Base-by-base conservation (phyloP, 768 basidiomycete species). In the Phylloporus sp. region DNA sequence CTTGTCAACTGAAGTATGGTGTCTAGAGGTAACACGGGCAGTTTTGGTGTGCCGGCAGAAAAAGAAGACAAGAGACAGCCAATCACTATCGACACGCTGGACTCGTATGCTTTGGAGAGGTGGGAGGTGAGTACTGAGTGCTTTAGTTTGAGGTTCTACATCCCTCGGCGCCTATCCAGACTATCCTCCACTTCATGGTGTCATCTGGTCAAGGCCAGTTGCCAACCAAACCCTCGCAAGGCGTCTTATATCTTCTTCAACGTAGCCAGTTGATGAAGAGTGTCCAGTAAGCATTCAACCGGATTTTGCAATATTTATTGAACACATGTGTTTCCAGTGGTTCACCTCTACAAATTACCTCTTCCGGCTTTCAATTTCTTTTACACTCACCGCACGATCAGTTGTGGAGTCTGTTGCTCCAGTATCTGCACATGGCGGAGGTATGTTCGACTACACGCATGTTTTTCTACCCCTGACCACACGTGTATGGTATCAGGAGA, bases 171-270 rank as follows among this genome's bases (percentile, higher is more conserved):
- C 26, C 32, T 35, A 26, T 47, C 16, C 34, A 98, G 94, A 94
- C 92, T 0, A 95, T 98, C 61, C 77, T 98, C 39, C 93, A 97
- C 70, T 98, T 91, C 65, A 97, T 99, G 94, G 97, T 99, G 4
- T 94, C 91, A 9, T 95, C 89, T 28, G 90, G 85, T 12, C 83
- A 81, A 26, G 90, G 84, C n/a, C 82, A 88, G 64, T 73, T 79
- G 32, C 81, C 88, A 23, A 72, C 84, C 8, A 82, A 80, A 64
- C 92, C 94, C 6, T 89, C 89, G 1, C 81, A 84, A 55, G 88
- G 85, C 18, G 94, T 98, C 13, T 74, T 95, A 9, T 87, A 82
- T 62, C 77, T 98, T 7, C 76, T 99, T 2, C 78, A 89, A 60
- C 76, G 85, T 35, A 93, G 91, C 65, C 88, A 88, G 16, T 75